phyloP scores from a whole-genome alignment of 2,329 filamentous ascomycete genomes.

The Biscogniauxia marginata region DNA sequence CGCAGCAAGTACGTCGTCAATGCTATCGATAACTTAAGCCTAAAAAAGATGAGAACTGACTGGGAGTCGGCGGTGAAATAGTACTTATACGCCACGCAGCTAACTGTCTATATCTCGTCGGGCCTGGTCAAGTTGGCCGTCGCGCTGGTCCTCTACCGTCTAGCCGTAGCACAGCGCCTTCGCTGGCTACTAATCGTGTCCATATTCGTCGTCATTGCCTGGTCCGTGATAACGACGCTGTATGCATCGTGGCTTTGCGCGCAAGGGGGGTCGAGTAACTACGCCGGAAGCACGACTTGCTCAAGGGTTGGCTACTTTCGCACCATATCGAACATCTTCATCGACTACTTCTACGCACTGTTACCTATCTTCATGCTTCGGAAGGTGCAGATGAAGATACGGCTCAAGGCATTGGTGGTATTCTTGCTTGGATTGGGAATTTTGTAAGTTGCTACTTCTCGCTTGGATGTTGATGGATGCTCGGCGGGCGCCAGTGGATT shows the following conservation, averaged over 20 bases:
- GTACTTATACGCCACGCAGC: conserved; percentile 32
- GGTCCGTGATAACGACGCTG: conserved; percentile 33
- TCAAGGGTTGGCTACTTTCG: conserved; percentile 32
- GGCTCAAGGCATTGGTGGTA: conserved; percentile 29
- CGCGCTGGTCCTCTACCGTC: conserved; percentile 33
- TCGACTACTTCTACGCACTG: conserved; percentile 36
- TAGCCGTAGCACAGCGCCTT: conserved; percentile 23
- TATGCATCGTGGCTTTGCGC: conserved; percentile 33
- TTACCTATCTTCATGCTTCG: conserved; percentile 31
- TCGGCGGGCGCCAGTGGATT: not conserved
- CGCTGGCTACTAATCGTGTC: conserved; percentile 26
- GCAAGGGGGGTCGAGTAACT: conserved; percentile 28
- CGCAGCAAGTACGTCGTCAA: conserved; percentile 12
- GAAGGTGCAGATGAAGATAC: conserved; percentile 26
- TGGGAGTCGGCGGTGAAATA: conserved; percentile 4
- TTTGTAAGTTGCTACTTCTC: conserved; percentile 25
- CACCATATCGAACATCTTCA: conserved; percentile 34
- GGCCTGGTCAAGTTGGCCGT: conserved; percentile 34
- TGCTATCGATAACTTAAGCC: not conserved
- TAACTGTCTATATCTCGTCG: conserved; percentile 31
- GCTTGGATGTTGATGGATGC: not conserved
- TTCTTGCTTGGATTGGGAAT: conserved; percentile 31
- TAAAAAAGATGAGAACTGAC: conserved; percentile 9
- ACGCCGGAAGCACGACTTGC: conserved; percentile 29
- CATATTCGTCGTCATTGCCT: conserved; percentile 27